Evolutionary conservation across 2,329 filamentous ascomycete genomes (phyloP), one percentile per base, ranked within the genome.

Genomic region (Microsporum audouinii): DNA sequence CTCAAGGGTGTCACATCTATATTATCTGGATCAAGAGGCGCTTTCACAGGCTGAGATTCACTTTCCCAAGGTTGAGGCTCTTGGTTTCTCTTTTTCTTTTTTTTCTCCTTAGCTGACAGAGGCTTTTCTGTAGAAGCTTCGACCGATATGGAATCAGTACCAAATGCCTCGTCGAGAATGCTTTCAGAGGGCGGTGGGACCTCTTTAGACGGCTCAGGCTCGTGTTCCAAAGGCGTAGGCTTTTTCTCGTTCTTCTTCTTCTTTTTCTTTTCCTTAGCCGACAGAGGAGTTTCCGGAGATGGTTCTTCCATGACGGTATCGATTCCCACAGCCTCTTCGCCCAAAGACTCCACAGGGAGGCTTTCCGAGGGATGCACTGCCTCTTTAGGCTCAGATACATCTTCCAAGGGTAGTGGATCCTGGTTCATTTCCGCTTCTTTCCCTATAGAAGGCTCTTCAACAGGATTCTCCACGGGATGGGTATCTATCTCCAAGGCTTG

Each of bases 31-130:
- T 10, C 8, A 2, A 29, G 49, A 8, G 14, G 12, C 12, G 23
- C 23, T 53, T 55, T 29, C 17, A 33, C n/a, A 23, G 29, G 47
- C 43, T 53, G 63, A 57, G 36, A 62, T 51, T 64, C 62, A 34
- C 60, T 58, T 17, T 62, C 61, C 62, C 60, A 62, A 5, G 27
- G 31, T 27, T 43, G 62, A 17, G 47, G 63, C 56, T 64, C 58
- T 23, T 49, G 29, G 8, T 47, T 60, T 49, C 57, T 60, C 47
- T 69, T 70, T 63, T 77, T 79, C 69, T 78, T 78, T 7, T 68
- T 68, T 63, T 74, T 74, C 62, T 73, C 29, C 29, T 49, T 49
- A 23, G 17, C 17, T 23, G 17, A 23, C 17, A 23, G 17, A 23
- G 17, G 17, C 1, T 23, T 23, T 23, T 1, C 17, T 23, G 17